Conservation (phyloP, 2,329 filamentous ascomycete species). For the Pyrenophora teres region DNA sequence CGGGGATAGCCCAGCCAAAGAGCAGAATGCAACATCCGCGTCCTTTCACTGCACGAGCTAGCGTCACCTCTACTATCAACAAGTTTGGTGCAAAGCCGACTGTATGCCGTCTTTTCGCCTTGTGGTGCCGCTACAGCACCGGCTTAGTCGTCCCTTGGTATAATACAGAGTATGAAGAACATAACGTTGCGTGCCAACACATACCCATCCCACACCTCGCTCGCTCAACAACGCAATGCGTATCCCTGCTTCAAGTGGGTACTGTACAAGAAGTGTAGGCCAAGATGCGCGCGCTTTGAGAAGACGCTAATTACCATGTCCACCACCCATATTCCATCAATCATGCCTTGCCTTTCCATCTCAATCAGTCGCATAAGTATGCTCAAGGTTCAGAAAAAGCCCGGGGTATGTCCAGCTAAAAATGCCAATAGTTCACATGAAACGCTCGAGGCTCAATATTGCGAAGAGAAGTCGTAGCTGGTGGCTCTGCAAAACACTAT, state of each 20-base stretch:
- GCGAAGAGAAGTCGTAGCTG: constrained; percentile 15
- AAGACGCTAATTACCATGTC: constrained; percentile 19
- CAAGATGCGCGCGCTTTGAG: constrained; percentile 6
- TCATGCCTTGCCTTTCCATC: constrained; percentile 11
- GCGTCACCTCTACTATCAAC: neutral
- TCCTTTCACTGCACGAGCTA: neutral
- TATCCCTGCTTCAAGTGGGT: neutral
- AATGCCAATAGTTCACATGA: constrained; percentile 23
- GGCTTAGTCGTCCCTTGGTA: neutral
- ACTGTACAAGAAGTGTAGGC: neutral
- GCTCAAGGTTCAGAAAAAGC: constrained; percentile 5
- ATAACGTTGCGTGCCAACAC: constrained; percentile 1
- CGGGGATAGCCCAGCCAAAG: constrained; percentile 8
- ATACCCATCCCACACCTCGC: neutral
- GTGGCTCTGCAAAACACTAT: constrained; percentile 24
- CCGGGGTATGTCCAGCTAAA: constrained; percentile 26
- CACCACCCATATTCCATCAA: constrained; percentile 20
- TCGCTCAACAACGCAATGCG: neutral
- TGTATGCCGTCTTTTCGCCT: constrained; percentile 1
- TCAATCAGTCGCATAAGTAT: constrained; percentile 2
- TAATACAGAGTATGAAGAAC: constrained; percentile 5
- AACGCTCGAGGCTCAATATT: constrained; percentile 7
- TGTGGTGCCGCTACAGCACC: neutral
- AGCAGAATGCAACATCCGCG: neutral
- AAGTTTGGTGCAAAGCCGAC: neutral